phyloP scores from a whole-genome alignment of 164 flowering plant genomes.

The Aristolochia contorta region DNA sequence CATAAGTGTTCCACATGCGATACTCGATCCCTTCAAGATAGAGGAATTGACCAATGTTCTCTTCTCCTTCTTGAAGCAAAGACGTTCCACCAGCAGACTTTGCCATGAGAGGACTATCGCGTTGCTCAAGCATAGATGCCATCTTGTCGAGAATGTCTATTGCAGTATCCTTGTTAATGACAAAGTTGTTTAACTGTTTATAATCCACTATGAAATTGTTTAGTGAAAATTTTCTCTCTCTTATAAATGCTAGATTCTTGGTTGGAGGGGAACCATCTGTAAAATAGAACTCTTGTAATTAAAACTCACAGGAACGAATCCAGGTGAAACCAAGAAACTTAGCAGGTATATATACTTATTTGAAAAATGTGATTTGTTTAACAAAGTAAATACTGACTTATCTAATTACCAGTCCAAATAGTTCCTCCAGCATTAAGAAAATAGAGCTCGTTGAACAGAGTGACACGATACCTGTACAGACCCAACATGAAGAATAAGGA shows the following conservation, averaged over 20 bases:
- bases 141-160: conserved; percentile 56
- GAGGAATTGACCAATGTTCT: conserved; percentile 78
- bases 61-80: conserved; percentile 52
- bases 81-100: conserved; percentile 67
- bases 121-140: conserved; percentile 50
- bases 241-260: conserved; percentile 39
- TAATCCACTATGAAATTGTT: conserved; percentile 24
- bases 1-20: conserved; percentile 93
- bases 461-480: conserved; percentile 62
- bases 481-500: conserved; percentile 2
- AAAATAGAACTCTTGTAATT: background rate
- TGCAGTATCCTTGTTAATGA: conserved; percentile 46
- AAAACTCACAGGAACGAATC: too few relatives aligned
- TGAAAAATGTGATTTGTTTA: background rate
- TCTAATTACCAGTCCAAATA: conserved; percentile 81
- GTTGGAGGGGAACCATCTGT: conserved; percentile 78
- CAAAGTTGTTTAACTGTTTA: conserved; percentile 3
- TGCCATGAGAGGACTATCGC: conserved; percentile 31
- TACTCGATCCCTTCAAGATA: conserved; percentile 86
- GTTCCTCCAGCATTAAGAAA: conserved; percentile 87
- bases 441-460: conserved; percentile 90
- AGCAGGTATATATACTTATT: background rate
- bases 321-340: too few relatives aligned
- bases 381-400: background rate
- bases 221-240: conserved; percentile 50